Conservation (phyloP, 495 filamentous ascomycete species). For the Neurospora sp. region DNA sequence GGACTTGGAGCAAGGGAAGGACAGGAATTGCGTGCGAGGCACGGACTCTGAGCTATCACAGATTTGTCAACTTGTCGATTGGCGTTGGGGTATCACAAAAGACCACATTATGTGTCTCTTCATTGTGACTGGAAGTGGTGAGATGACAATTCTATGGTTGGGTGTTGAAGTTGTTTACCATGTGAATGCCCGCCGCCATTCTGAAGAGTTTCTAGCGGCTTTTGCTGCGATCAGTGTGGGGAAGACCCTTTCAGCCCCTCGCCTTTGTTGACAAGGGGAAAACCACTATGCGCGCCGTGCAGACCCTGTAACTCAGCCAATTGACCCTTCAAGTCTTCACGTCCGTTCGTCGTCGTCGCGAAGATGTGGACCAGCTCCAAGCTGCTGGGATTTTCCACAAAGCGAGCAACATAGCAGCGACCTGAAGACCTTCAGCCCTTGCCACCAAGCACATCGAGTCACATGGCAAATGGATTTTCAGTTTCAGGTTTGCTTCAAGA, state of each 20-base stretch:
- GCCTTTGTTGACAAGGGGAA: not conserved
- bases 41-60: not conserved
- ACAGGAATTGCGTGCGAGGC: not conserved
- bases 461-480: constrained; percentile 3
- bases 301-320: not conserved
- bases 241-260: not conserved
- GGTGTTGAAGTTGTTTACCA: not conserved
- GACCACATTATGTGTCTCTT: not conserved
- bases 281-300: not conserved
- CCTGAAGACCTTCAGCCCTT: not conserved
- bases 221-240: not conserved
- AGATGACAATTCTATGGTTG: not conserved
- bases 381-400: constrained; percentile 10
- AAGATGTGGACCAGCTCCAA: constrained; percentile 14
- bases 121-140: not conserved
- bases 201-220: not conserved
- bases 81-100: not conserved
- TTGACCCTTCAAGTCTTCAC: not conserved
- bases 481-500: constrained; percentile 30
- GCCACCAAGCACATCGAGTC: not conserved
- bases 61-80: not conserved
- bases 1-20: not conserved
- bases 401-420: not conserved
- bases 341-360: not conserved
- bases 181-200: not conserved